A percentile compares a stretch with the other conserved stretches of the same genome.
Conservation (phyloP, 345 rosid species). For the Salix purpurea region DNA sequence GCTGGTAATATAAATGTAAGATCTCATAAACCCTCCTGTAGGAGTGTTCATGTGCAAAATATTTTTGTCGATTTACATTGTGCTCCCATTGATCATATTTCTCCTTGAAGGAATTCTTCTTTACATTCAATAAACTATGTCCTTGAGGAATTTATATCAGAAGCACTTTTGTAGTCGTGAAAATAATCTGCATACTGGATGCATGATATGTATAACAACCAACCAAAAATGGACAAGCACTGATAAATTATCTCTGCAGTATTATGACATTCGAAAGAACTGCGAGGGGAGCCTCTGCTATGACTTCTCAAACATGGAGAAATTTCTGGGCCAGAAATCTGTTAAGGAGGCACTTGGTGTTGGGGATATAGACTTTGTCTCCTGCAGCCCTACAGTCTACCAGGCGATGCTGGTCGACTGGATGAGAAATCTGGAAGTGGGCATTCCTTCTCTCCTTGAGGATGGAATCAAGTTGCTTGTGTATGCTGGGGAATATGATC, state of each 20-base stretch:
- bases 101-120: background rate
- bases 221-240: slow-evolving; percentile 6
- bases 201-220: background rate
- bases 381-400: slow-evolving; percentile 82
- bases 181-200: background rate
- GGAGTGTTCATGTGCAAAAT: background rate
- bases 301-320: slow-evolving; percentile 99
- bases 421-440: slow-evolving; percentile 93
- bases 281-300: slow-evolving; percentile 89
- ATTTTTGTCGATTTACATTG: background rate
- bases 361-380: slow-evolving; percentile 76
- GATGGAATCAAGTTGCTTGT: slow-evolving; percentile 88
- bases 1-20: slow-evolving; percentile 79
- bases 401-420: slow-evolving; percentile 87
- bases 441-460: slow-evolving; percentile 89
- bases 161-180: background rate
- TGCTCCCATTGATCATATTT: background rate
- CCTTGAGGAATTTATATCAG: background rate
- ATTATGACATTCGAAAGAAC: slow-evolving; percentile 88
- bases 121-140: background rate
- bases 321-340: slow-evolving; percentile 60
- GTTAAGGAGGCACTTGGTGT: slow-evolving; percentile 83
- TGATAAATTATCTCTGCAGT: slow-evolving; percentile 43
- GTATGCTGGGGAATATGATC: slow-evolving; percentile 97
- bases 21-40: background rate